These are phyloP conservation scores for Tremella mesenterica DNA, from an alignment of 768 basidiomycete genomes.

Conservation along the genomic window DNA sequence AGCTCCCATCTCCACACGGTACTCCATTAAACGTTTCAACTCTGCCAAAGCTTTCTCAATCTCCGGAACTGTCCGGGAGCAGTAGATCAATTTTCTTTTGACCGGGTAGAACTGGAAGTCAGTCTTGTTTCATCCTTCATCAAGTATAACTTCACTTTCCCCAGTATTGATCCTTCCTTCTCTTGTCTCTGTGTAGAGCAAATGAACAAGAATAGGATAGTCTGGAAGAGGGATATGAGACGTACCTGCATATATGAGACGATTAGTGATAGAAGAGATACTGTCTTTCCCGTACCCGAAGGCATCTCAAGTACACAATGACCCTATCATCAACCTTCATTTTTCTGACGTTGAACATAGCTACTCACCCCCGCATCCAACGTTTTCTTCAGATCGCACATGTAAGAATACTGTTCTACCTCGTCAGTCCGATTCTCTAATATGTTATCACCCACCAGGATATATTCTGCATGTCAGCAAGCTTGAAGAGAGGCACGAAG, in stretches of 20 bases:
- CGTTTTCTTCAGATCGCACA: slow-evolving; percentile 95
- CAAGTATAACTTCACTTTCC: too few relatives aligned
- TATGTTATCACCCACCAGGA: slow-evolving; percentile 55
- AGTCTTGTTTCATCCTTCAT: not conserved
- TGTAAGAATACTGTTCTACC: slow-evolving; percentile 95
- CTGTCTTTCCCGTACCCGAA: slow-evolving; percentile 97
- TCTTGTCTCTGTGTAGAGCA: too few relatives aligned
- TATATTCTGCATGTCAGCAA: slow-evolving; percentile 94
- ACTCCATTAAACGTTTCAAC: slow-evolving; percentile 84
- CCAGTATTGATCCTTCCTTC: too few relatives aligned
- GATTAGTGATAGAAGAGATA: slow-evolving; percentile 87
- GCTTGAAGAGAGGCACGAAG: not conserved
- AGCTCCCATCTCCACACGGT: slow-evolving; percentile 57
- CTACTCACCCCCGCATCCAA: slow-evolving; percentile 76
- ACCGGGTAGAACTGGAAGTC: slow-evolving; percentile 71
- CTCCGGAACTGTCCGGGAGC: slow-evolving; percentile 97
- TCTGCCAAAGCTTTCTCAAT: slow-evolving; percentile 97
- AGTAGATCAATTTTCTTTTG: slow-evolving; percentile 90
- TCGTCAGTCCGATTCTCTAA: not conserved
- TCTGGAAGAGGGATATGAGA: slow-evolving; percentile 6
- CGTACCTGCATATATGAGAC: slow-evolving; percentile 94
- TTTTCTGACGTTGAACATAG: not conserved
- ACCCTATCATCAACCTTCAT: slow-evolving; percentile 53
- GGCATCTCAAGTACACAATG: slow-evolving; percentile 99
- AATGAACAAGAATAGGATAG: too few relatives aligned